Evolutionary conservation across 2,329 filamentous ascomycete genomes (phyloP).

Genomic region (Pyrenophora teres): DNA sequence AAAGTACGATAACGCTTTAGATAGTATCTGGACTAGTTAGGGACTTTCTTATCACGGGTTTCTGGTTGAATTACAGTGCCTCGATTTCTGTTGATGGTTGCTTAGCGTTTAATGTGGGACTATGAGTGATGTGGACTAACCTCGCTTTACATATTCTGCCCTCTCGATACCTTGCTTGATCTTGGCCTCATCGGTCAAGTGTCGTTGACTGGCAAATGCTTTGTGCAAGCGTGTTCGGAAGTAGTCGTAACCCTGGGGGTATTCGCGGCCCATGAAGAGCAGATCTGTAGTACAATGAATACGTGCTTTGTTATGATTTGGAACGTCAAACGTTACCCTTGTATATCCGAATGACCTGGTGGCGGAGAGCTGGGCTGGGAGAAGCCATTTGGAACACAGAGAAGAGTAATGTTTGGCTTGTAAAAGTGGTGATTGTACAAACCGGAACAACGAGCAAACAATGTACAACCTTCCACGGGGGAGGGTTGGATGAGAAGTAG

Average conservation of each 20-base stretch:
- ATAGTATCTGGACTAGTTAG: constrained; percentile 69
- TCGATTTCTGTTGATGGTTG: constrained; percentile 71
- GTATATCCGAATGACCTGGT: constrained; percentile 83
- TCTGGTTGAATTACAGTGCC: constrained; percentile 69
- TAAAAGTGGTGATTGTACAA: background rate
- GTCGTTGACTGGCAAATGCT: constrained; percentile 78
- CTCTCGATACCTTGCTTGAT: constrained; percentile 76
- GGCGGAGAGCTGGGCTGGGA: constrained; percentile 65
- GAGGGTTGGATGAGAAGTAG: background rate
- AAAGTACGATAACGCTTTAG: constrained; percentile 87
- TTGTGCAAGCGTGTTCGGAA: constrained; percentile 81
- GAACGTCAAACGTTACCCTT: constrained; percentile 66
- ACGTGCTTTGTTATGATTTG: background rate
- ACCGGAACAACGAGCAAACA: background rate
- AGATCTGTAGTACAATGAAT: constrained; percentile 63
- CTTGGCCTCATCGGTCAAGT: constrained; percentile 70
- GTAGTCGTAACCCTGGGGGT: constrained; percentile 82
- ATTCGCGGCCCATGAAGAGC: constrained; percentile 80
- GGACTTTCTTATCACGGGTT: background rate
- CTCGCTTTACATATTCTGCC: constrained; percentile 90
- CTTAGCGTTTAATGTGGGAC: background rate
- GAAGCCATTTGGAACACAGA: constrained; percentile 30
- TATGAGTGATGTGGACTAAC: constrained; percentile 51
- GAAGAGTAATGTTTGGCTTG: background rate
- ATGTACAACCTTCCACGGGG: background rate